Conservation (phyloP, 2,329 filamentous ascomycete genomes). For the Phyllosticta citriasiana region DNA sequence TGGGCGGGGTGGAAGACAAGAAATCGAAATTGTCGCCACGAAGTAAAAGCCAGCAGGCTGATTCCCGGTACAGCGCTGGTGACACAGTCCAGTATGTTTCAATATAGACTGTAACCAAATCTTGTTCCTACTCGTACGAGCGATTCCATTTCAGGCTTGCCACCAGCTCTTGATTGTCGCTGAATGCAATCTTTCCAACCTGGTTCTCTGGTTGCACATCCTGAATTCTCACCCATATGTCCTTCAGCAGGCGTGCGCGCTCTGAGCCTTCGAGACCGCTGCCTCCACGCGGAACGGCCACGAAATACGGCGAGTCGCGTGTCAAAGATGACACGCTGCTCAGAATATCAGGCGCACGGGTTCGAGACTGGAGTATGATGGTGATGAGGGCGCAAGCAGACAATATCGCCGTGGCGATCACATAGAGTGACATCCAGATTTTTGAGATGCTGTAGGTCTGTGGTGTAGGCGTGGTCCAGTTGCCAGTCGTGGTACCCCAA, state of each 20-base stretch:
- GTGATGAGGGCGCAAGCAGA: not conserved
- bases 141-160: not conserved
- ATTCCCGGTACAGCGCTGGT: too few species aligned
- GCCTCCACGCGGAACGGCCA: not conserved
- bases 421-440: not conserved
- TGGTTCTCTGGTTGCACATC: conserved; percentile 11
- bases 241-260: conserved; percentile 7
- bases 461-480: not conserved
- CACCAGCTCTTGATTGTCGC: not conserved
- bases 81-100: too few species aligned
- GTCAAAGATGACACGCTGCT: not conserved
- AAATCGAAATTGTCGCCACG: too few species aligned
- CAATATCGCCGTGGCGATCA: not conserved
- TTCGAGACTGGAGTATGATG: not conserved
- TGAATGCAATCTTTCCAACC: conserved; percentile 14
- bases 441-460: not conserved
- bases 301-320: not conserved
- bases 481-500: not conserved
- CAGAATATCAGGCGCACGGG: not conserved
- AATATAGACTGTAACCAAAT: too few species aligned
- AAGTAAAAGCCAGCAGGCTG: too few species aligned
- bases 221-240: conserved; percentile 14
- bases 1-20: too few species aligned
- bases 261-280: conserved; percentile 9
- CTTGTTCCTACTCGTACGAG: not conserved